Base-by-base conservation (phyloP, 73 alveolate genomes). In the Paraurostyla sp. region DNA sequence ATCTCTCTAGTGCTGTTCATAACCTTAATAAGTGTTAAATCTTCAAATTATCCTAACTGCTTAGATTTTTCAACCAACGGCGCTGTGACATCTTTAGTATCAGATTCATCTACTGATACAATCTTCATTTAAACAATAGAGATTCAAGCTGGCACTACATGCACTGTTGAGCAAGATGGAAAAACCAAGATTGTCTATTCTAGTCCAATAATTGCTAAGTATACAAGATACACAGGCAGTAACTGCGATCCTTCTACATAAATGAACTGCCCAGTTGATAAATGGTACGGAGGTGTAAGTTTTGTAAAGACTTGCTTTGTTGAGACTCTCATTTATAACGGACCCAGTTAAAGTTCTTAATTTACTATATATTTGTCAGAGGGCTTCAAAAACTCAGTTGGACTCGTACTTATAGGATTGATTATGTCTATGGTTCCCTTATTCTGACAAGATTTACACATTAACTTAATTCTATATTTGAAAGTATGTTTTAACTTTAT, bases 41-140 rank as follows among this genome's bases (percentile, higher is more conserved):
- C 36, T 22, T 18, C 22, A 60, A 60, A 60, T 60, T 45, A 65
- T 15, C 82, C 82, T 16, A 58, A 65, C 46, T 65, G 82, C 38
- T 35, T 65, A 13, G 45, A 60, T 7, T 60, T 16, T 40, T 18
- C 56, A 7, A 2, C 7, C 46, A 30, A 3, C 35, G 9, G 42
- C 4, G 56, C 60, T 15, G 82, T 65, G 16, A 65, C 82, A 1
- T 16, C 82, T 18, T 38, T 65, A 22, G 58, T 65, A 16, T 1
- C 54, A 11, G 82, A 65, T 22, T 18, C 60, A 6, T 65, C 82
- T 65, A 65, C 82, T 35, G 11, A 35, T 11, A 58, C 35, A 4
- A 40, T 35, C 16, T 38, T 65, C 46, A 65, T 38, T 40, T 40
- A 65, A 65, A 65, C 59, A 6, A 6, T 65, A 38, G 56, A 36